Conservation (phyloP, 1,284 basidiomycete species). For the Melanopsichium pennsylvanicum region DNA sequence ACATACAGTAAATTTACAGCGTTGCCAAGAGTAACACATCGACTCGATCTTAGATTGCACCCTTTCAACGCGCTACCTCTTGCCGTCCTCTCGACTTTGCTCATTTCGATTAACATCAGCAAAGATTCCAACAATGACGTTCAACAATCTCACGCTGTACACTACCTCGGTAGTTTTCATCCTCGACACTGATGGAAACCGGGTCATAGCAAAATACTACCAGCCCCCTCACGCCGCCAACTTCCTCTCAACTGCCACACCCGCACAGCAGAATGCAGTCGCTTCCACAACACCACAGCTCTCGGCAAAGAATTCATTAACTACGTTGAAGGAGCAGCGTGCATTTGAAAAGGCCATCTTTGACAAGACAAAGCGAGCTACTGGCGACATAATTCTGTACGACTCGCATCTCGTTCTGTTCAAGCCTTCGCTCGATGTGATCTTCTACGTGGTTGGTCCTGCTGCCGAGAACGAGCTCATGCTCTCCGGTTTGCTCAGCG, state of each 20-base stretch:
- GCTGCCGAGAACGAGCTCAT: conserved; percentile 94
- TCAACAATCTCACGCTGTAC: conserved; percentile 63
- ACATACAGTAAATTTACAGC: no score
- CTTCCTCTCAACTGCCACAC: conserved; percentile 30
- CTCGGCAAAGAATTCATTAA: conserved; percentile 71
- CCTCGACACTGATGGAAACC: conserved; percentile 91
- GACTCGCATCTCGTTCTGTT: conserved; percentile 91
- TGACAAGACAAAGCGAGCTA: conserved; percentile 73
- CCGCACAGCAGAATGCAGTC: conserved; percentile 50
- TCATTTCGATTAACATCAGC: no score
- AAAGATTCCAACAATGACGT: conserved; percentile 34
- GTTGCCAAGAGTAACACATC: conserved; percentile 21
- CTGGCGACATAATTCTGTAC: conserved; percentile 85
- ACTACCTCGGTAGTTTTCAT: conserved; percentile 74
- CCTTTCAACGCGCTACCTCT: not conserved
- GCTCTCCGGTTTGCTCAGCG: conserved; percentile 82
- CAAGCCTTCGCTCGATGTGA: conserved; percentile 91
- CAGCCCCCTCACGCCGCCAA: conserved; percentile 73
- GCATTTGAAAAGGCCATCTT: conserved; percentile 93
- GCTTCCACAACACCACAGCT: conserved; percentile 47
- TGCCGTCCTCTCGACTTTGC: not conserved
- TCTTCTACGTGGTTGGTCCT: conserved; percentile 91
- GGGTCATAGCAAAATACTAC: conserved; percentile 95
- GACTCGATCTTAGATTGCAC: not conserved
- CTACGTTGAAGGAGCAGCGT: conserved; percentile 87